Percentiles rank a stretch among this genome's conserved stretches.
phyloP scores from a whole-genome alignment of 805 yeast species.

The Nakazawaea peltata region DNA sequence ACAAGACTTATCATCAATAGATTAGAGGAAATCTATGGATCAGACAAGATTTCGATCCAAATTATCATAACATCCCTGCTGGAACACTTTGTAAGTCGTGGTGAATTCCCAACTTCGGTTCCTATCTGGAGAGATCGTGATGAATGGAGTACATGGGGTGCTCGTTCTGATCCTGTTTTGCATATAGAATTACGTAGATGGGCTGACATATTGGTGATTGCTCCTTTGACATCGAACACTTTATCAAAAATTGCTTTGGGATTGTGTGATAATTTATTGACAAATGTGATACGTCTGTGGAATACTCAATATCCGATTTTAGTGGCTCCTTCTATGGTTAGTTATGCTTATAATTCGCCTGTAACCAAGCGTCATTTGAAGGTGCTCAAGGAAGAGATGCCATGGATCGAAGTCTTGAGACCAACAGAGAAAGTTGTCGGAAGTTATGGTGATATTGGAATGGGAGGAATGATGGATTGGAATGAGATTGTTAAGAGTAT shows the following conservation, averaged over 20 bases:
- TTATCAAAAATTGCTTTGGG: slow-evolving; percentile 49
- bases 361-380: slow-evolving; percentile 48
- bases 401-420: slow-evolving; percentile 51
- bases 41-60: slow-evolving; percentile 42
- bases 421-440: slow-evolving; percentile 55
- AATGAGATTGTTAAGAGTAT: slow-evolving; percentile 51
- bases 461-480: slow-evolving; percentile 68
- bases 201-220: slow-evolving; percentile 51
- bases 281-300: slow-evolving; percentile 56
- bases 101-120: slow-evolving; percentile 35
- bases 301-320: slow-evolving; percentile 49
- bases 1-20: slow-evolving; percentile 44
- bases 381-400: slow-evolving; percentile 50
- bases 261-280: slow-evolving; percentile 48
- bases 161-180: slow-evolving; percentile 49
- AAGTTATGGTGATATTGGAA: slow-evolving; percentile 51
- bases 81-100: slow-evolving; percentile 42
- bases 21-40: slow-evolving; percentile 29
- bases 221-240: slow-evolving; percentile 53
- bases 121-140: slow-evolving; percentile 51
- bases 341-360: slow-evolving; percentile 49
- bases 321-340: slow-evolving; percentile 55
- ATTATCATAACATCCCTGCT: slow-evolving; percentile 45
- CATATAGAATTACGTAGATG: slow-evolving; percentile 54
- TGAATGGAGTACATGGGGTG: slow-evolving; percentile 49